Evolutionary conservation across 345 rosid genomes (phyloP).

Genomic region (Euphorbia peplus): DNA sequence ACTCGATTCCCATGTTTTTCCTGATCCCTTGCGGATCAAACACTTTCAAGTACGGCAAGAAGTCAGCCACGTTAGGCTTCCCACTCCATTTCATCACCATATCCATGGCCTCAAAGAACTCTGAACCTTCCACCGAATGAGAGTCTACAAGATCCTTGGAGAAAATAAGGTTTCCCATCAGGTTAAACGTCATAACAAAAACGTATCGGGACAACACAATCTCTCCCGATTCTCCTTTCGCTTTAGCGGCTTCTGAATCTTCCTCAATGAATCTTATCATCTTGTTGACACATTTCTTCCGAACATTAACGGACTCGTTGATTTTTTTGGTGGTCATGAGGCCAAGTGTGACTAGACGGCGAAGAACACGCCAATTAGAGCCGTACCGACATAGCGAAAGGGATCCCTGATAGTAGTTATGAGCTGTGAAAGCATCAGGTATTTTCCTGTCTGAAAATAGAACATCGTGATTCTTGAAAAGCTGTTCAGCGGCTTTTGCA

Average conservation of each 20-base stretch:
- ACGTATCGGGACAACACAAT: not conserved
- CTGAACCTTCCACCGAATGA: not conserved
- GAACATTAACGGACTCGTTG: slow-evolving; percentile 10
- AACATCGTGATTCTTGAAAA: slow-evolving; percentile 25
- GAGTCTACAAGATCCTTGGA: not conserved
- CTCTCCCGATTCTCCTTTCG: not conserved
- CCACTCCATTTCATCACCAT: slow-evolving; percentile 3
- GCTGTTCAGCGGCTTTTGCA: slow-evolving; percentile 20
- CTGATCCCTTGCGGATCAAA: not conserved
- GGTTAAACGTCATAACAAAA: not conserved
- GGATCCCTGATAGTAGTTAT: slow-evolving; percentile 16
- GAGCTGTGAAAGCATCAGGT: slow-evolving; percentile 3
- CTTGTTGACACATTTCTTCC: not conserved
- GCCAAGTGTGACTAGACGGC: slow-evolving; percentile 12
- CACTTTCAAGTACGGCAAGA: not conserved
- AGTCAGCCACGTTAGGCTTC: slow-evolving; percentile 23
- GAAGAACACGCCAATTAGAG: slow-evolving; percentile 12
- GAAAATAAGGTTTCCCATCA: not conserved
- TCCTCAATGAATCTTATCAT: slow-evolving; percentile 6
- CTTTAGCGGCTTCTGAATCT: not conserved
- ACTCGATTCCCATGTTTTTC: not conserved
- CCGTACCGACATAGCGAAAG: slow-evolving; percentile 7
- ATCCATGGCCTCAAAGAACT: not conserved
- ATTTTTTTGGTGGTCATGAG: slow-evolving; percentile 11
- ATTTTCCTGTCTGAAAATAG: slow-evolving; percentile 10